Percentiles rank a stretch among this genome's conserved stretches.
These are phyloP conservation scores for Pseudopithomyces chartarum DNA, from an alignment of 2,329 filamentous ascomycete species.

Conservation along the genomic window DNA sequence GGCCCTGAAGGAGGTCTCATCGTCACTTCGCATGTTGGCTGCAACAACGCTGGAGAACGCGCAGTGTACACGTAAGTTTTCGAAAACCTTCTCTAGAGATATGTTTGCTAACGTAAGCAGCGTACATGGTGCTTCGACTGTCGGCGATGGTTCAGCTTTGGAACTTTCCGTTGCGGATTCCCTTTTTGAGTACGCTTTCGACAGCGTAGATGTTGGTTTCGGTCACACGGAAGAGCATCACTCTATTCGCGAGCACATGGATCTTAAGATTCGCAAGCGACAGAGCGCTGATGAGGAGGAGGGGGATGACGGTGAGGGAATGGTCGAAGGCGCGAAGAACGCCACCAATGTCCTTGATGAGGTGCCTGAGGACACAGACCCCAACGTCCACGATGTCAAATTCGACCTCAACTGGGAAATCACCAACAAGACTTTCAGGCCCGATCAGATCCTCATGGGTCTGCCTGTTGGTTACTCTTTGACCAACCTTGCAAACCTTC, in stretches of 20 bases:
- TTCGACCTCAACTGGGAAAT: slow-evolving; percentile 30
- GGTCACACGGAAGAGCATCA: slow-evolving; percentile 39
- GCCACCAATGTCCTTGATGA: slow-evolving; percentile 1
- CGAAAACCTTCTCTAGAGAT: background rate
- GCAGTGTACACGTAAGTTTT: slow-evolving; percentile 37
- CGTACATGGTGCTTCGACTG: slow-evolving; percentile 25
- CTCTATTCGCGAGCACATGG: slow-evolving; percentile 32
- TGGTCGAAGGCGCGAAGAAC: slow-evolving; percentile 5
- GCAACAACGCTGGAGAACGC: slow-evolving; percentile 44
- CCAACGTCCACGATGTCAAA: slow-evolving; percentile 21
- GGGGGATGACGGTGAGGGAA: slow-evolving; percentile 3
- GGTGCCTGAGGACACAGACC: slow-evolving; percentile 27
- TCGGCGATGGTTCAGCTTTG: slow-evolving; percentile 30
- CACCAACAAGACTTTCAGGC: slow-evolving; percentile 30
- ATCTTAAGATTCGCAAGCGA: slow-evolving; percentile 30
- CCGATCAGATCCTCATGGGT: slow-evolving; percentile 21
- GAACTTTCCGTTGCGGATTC: slow-evolving; percentile 29
- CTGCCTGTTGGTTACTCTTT: slow-evolving; percentile 16
- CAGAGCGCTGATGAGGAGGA: slow-evolving; percentile 10
- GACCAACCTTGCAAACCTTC: slow-evolving; percentile 22
- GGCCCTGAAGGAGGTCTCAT: slow-evolving; percentile 31
- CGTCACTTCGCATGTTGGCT: slow-evolving; percentile 45
- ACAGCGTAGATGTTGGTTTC: slow-evolving; percentile 35
- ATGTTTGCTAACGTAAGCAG: slow-evolving; percentile 15
- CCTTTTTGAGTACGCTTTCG: slow-evolving; percentile 37